Evolutionary conservation across 2,329 filamentous ascomycete species (phyloP).

Genomic region (Allantophomopsis lycopodina): DNA sequence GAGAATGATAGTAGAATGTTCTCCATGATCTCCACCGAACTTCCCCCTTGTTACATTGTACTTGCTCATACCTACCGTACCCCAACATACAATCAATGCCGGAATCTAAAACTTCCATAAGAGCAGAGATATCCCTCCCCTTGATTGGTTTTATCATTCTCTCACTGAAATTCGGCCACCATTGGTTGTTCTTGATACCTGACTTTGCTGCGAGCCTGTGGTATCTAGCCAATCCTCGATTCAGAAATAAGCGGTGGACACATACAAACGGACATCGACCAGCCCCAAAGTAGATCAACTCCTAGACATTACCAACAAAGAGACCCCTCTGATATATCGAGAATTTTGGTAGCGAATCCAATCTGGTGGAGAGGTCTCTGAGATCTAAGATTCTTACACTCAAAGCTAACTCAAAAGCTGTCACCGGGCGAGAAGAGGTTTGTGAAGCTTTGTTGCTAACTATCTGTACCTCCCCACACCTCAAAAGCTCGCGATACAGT

Average conservation of each 20-base stretch:
- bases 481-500: too few relatives aligned
- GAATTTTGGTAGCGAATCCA: slow-evolving; percentile 7
- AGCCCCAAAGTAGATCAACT: slow-evolving; percentile 22
- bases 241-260: slow-evolving; percentile 32
- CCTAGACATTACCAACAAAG: slow-evolving; percentile 35
- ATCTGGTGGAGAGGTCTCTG: not conserved
- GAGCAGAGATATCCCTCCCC: slow-evolving; percentile 2
- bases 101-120: too few relatives aligned
- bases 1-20: slow-evolving; percentile 9
- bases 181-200: too few relatives aligned
- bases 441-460: too few relatives aligned
- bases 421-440: not conserved
- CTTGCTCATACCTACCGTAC: too few relatives aligned
- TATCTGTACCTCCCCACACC: too few relatives aligned
- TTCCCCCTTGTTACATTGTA: too few relatives aligned
- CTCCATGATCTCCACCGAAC: slow-evolving; percentile 1
- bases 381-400: not conserved
- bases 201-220: too few relatives aligned
- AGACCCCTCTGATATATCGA: slow-evolving; percentile 24
- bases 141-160: too few relatives aligned
- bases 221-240: slow-evolving; percentile 21
- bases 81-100: too few relatives aligned
- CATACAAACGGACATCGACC: slow-evolving; percentile 29
- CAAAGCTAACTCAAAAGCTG: not conserved
- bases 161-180: slow-evolving; percentile 13